These are phyloP conservation scores for Pueraria montana DNA, from an alignment of 306 rosid genomes.

Conservation along the genomic window DNA sequence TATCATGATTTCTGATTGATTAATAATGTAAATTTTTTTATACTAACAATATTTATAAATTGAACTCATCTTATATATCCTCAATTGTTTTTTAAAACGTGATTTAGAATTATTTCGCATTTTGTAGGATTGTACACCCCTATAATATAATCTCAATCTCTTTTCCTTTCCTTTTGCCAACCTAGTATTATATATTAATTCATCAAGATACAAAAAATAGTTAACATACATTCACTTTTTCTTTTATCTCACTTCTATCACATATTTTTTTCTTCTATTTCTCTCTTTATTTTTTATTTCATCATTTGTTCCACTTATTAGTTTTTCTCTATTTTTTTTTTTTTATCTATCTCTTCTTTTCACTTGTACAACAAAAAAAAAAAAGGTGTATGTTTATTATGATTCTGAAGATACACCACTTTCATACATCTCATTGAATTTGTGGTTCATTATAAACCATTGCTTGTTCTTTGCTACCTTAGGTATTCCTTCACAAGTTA, in stretches of 20 bases:
- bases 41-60: too few relatives aligned
- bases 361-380: too few relatives aligned
- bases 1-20: too few relatives aligned
- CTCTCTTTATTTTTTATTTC: not conserved
- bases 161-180: too few relatives aligned
- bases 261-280: not conserved
- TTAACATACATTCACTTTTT: not conserved
- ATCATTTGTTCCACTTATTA: not conserved
- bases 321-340: not conserved
- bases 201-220: too few relatives aligned
- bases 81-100: not conserved
- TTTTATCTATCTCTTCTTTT: too few relatives aligned
- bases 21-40: too few relatives aligned
- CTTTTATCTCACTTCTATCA: not conserved
- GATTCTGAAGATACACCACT: not conserved
- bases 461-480: not conserved
- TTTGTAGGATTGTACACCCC: not conserved
- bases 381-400: not conserved
- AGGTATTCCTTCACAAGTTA: conserved; percentile 32
- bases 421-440: conserved; percentile 12
- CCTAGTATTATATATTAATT: too few relatives aligned
- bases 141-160: too few relatives aligned
- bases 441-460: conserved; percentile 11
- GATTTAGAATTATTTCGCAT: not conserved
- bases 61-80: not conserved